Conservation (phyloP, 306 rosid species). For the Arachis hypogaea region DNA sequence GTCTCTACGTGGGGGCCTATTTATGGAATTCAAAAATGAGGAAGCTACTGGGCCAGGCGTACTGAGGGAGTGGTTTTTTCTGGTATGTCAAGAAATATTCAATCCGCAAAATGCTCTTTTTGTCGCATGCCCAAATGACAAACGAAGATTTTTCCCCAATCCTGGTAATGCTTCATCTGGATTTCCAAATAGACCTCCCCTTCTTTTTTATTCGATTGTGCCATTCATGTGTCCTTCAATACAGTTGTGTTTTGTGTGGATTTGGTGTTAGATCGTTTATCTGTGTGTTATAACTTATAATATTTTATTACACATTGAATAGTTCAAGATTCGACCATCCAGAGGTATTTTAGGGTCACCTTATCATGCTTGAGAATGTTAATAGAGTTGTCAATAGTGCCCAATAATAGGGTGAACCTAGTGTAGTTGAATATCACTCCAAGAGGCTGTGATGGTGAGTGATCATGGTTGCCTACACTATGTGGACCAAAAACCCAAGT, state of each 20-base stretch:
- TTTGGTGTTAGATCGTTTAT: constrained; percentile 2
- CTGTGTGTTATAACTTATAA: constrained; percentile 23
- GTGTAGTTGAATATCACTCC: no score
- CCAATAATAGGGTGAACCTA: background rate
- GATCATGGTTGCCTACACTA: background rate
- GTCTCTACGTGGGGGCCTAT: constrained; percentile 73
- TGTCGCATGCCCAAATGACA: constrained; percentile 81
- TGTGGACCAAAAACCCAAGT: background rate
- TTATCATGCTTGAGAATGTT: constrained; percentile 22
- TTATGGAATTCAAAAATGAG: constrained; percentile 94
- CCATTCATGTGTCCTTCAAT: background rate
- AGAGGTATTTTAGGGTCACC: constrained; percentile 14
- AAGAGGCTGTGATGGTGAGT: no score
- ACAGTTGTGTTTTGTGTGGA: background rate
- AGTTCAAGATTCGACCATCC: constrained; percentile 26
- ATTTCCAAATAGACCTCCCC: constrained; percentile 16
- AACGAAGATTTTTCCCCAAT: constrained; percentile 82
- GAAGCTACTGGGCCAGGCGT: constrained; percentile 99
- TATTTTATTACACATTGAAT: background rate
- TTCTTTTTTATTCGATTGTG: constrained; percentile 1
- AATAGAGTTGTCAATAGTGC: background rate
- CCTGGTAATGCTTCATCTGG: constrained; percentile 60
- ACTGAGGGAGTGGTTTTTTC: constrained; percentile 86
- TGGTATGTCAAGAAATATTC: constrained; percentile 88
- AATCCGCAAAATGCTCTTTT: constrained; percentile 84